phyloP scores from a whole-genome alignment of 192 early-diverging fungal species.

The Rhizophagus prolifer region DNA sequence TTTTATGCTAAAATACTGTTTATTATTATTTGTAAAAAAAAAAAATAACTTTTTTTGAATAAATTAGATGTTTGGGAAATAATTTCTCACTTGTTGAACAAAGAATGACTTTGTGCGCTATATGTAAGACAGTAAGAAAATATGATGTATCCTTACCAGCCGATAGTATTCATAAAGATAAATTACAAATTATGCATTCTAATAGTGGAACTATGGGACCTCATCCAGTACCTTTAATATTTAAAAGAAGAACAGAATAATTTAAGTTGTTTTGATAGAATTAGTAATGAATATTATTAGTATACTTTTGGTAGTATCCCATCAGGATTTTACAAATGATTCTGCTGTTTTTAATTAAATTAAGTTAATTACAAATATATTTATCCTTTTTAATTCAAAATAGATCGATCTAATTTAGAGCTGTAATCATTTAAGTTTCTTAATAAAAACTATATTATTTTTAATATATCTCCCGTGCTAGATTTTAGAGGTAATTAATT shows the following conservation, averaged over 20 bases:
- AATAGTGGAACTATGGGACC: neutral
- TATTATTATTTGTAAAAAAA: neutral
- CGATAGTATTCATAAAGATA: neutral
- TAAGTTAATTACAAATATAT: too few relatives aligned
- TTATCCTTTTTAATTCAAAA: too few relatives aligned
- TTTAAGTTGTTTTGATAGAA: too few relatives aligned
- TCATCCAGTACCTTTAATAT: neutral
- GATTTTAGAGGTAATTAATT: too few relatives aligned
- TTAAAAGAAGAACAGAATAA: conserved; percentile 5
- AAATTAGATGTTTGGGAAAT: neutral
- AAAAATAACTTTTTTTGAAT: neutral
- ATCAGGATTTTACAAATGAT: too few relatives aligned
- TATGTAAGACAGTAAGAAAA: conserved; percentile 3
- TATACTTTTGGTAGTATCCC: too few relatives aligned
- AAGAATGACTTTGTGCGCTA: neutral
- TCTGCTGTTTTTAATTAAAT: too few relatives aligned
- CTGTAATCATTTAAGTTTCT: too few relatives aligned
- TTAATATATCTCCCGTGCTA: too few relatives aligned
- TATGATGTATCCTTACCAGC: neutral
- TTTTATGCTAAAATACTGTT: neutral
- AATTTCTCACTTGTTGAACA: neutral
- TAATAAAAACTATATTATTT: too few relatives aligned
- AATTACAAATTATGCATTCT: neutral
- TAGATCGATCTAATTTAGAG: too few relatives aligned
- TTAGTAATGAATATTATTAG: too few relatives aligned